Evolutionary conservation across 176 grass and related monocot species (phyloP), one percentile per base, ranked within the genome.

Genomic region (Avena insularis): DNA sequence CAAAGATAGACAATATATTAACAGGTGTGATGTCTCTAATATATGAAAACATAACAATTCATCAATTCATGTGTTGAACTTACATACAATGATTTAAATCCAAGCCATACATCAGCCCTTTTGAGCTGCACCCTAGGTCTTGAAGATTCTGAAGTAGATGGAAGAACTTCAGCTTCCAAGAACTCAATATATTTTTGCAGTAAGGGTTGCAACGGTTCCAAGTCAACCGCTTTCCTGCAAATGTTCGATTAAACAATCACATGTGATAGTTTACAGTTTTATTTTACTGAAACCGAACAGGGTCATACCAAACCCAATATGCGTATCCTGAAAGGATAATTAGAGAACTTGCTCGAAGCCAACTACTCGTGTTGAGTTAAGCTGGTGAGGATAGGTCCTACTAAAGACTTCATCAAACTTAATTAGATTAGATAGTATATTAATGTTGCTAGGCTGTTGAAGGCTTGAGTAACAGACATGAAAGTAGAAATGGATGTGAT

Each of bases 71-170:
- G n/a, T 93, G 65, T 86, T 79, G 88, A 79, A 94, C 76, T 89
- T 88, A 92, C 96, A 92, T 98, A 98, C 96, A 98, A 74, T 98
- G 96, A 93, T 90, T 98, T 98, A 90, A 98, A 94, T 91, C 96
- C 96, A 84, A 95, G 94, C 96, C 96, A 98, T 87, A 98, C 86
- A 82, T 98, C 90, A 0, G 85, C 71, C 82, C 93, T 88, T 91
- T 94, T 89, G 60, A 96, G 96, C 77, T 91, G 96, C 84, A 94
- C 85, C 87, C 96, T 96, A 70, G 92, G 90, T 61, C 96, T 96
- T 27, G 46, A 84, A 82, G 81, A 75, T 61, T 96, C 90, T 54
- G 74, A 82, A 71, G 77, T 90, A 78, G 93, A 91, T 75, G 92
- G 92, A 46, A 88, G 67, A 90, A 86, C 88, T 65, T 98, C 96